Conservation (phyloP, 352 stramenopile species). For the Saprolegnia parasitica region DNA sequence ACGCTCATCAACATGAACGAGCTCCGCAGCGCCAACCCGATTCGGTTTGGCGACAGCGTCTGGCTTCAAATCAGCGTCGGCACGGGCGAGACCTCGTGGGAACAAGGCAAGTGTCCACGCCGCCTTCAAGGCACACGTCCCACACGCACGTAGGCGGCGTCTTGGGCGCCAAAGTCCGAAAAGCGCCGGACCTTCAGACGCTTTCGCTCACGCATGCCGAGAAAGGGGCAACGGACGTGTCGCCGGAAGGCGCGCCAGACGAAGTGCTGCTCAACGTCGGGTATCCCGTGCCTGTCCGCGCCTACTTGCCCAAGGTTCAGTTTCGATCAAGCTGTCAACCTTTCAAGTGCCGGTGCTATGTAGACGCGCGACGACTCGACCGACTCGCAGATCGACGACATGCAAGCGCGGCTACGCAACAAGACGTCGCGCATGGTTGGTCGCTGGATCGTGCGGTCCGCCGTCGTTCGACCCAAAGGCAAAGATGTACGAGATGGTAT, state of each 20-base stretch:
- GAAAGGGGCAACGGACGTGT: neutral
- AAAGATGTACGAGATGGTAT: slow-evolving; percentile 46
- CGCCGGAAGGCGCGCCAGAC: slow-evolving; percentile 32
- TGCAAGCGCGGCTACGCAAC: slow-evolving; percentile 72
- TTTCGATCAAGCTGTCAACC: too few relatives aligned
- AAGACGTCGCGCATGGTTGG: slow-evolving; percentile 68
- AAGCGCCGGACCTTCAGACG: slow-evolving; percentile 63
- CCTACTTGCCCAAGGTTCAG: slow-evolving; percentile 75
- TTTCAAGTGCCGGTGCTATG: neutral
- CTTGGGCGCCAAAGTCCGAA: slow-evolving; percentile 64
- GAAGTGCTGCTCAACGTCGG: slow-evolving; percentile 49
- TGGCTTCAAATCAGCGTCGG: slow-evolving; percentile 71
- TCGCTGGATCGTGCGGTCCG: slow-evolving; percentile 74
- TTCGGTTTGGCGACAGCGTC: slow-evolving; percentile 69
- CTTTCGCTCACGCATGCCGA: slow-evolving; percentile 47
- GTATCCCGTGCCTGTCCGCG: slow-evolving; percentile 51
- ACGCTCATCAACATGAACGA: slow-evolving; percentile 64
- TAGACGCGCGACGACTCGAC: slow-evolving; percentile 58
- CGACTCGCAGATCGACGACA: slow-evolving; percentile 70
- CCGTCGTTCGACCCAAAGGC: slow-evolving; percentile 37
- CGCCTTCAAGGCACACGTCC: too few relatives aligned
- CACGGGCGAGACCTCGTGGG: slow-evolving; percentile 58
- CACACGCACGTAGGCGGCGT: slow-evolving; percentile 37
- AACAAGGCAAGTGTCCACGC: slow-evolving; percentile 36
- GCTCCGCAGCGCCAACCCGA: slow-evolving; percentile 54